Conservation (phyloP, 2,329 filamentous ascomycete species). For the Fusarium mundagurra region DNA sequence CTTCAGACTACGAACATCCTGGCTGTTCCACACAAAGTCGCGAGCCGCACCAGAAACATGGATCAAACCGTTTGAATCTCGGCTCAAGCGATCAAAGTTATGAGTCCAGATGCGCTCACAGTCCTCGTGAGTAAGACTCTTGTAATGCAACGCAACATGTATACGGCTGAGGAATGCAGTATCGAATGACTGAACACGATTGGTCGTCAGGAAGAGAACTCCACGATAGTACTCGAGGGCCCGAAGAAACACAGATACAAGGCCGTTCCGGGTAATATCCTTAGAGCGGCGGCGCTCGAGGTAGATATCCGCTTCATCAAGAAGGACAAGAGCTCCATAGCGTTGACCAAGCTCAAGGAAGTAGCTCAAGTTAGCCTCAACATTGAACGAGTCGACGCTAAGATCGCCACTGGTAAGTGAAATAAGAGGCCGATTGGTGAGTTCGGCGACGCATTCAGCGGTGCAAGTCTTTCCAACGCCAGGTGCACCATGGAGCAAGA, state of each 20-base stretch:
- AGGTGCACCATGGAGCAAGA: conserved; percentile 62
- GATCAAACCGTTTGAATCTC: conserved; percentile 52
- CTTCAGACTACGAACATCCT: conserved; percentile 50
- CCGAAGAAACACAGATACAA: conserved; percentile 61
- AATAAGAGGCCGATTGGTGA: conserved; percentile 61
- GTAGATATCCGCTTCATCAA: conserved; percentile 71
- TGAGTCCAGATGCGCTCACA: conserved; percentile 57
- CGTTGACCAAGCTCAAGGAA: conserved; percentile 60
- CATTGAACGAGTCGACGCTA: conserved; percentile 48
- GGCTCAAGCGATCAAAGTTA: conserved; percentile 57
- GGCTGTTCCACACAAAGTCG: conserved; percentile 51
- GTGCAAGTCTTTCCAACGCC: conserved; percentile 69
- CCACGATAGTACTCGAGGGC: conserved; percentile 62
- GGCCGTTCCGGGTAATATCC: conserved; percentile 58
- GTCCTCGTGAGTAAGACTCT: conserved; percentile 52
- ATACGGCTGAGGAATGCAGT: conserved; percentile 60
- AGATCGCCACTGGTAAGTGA: conserved; percentile 62
- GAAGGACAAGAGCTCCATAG: conserved; percentile 62
- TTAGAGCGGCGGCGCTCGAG: conserved; percentile 60
- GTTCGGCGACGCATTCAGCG: conserved; percentile 63
- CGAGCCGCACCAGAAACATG: conserved; percentile 51
- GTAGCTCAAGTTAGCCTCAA: conserved; percentile 58
- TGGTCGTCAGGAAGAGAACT: conserved; percentile 62
- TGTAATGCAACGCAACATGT: conserved; percentile 60
- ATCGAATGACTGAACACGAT: conserved; percentile 59